Percentiles rank a stretch among this genome's conserved stretches.
phyloP scores from a whole-genome alignment of 73 alveolate genomes.

The Breviolum minutum region DNA sequence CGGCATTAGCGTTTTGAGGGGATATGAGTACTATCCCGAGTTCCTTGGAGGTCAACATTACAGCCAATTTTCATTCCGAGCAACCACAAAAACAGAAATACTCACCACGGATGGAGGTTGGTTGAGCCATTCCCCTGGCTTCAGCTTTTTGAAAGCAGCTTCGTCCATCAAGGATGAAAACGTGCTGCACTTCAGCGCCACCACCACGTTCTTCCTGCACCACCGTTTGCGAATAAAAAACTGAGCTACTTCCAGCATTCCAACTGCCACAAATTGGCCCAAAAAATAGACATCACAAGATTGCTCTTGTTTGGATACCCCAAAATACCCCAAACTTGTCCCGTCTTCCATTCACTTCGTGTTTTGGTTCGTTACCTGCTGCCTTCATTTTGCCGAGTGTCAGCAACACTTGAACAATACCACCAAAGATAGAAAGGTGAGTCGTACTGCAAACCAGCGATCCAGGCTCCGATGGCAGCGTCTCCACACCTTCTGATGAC shows the following conservation, averaged over 20 bases:
- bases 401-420: background rate
- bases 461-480: background rate
- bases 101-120: background rate
- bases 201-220: background rate
- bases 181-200: slow-evolving; percentile 27
- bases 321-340: background rate
- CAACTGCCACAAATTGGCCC: background rate
- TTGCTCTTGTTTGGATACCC: background rate
- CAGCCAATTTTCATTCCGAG: too few relatives aligned
- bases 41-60: too few relatives aligned
- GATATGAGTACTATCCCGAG: too few relatives aligned
- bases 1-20: too few relatives aligned
- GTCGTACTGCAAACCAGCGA: background rate
- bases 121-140: background rate
- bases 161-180: background rate
- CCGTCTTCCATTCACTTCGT: background rate
- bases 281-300: background rate
- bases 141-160: background rate
- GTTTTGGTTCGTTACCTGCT: background rate
- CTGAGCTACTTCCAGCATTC: background rate
- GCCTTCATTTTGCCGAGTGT: background rate
- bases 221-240: background rate
- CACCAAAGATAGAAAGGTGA: background rate
- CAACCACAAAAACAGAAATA: too few relatives aligned
- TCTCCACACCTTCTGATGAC: background rate